Base-by-base conservation (phyloP, 2,329 filamentous ascomycete genomes). In the Paecilomyces niveus region DNA sequence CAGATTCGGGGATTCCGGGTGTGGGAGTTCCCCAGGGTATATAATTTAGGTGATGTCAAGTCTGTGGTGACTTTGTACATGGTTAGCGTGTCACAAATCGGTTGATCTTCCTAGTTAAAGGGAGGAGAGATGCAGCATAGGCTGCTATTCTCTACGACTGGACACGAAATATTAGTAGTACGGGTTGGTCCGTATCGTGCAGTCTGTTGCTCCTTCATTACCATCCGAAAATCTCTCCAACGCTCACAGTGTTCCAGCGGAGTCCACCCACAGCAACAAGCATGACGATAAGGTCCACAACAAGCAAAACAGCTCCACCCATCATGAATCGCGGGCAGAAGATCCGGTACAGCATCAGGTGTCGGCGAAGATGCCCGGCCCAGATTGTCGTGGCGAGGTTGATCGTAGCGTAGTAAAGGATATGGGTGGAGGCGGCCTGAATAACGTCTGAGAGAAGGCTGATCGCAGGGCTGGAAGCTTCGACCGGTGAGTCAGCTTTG, bases 321-420 rank as follows among this genome's bases (percentile, higher is more conserved):
- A 90, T 83, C 88, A 99, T 90, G 77, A 93, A 99, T 29, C 93
- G 80, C 53, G 94, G 94, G 75, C 84, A 88, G 70, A 99, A 99
- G 51, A 99, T 91, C 50, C 94, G 84, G 76, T 94, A 99, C 31
- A 99, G 82, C 94, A 99, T 99, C 62, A 99, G 81, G 78, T 99
- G 94, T 55, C 94, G 83, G 57, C 94, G 82, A 68, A 99, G 76
- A 77, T 91, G 87, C 1, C 90, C 92, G 0, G 93, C 90, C 88
- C 93, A 97, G 72, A 89, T 85, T 66, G 94, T 95, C 3, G 92
- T 96, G 0, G 91, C 90, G 22, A 96, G 76, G 29, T 88, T 88
- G 70, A 97, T 84, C 8, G 89, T 88, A 4, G 90, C 90, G 70
- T 92, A 94, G 70, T 93, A 96, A 0, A 89, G 79, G 5, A 93